phyloP scores from a whole-genome alignment of 257 asterid species.

The Plectranthus barbatus region DNA sequence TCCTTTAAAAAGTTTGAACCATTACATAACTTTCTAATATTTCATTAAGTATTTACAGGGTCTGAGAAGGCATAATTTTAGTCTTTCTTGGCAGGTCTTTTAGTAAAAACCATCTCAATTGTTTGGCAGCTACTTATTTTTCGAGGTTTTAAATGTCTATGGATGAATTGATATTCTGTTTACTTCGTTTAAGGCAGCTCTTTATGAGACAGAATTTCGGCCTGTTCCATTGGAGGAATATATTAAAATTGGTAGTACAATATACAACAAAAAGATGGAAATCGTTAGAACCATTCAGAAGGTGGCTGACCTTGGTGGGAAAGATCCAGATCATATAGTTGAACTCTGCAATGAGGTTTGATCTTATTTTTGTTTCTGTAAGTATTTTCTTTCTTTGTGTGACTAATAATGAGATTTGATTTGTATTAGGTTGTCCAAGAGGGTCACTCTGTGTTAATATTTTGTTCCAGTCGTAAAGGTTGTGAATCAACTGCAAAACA shows the following conservation, averaged over 20 bases:
- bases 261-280: conserved; percentile 76
- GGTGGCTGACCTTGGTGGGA: conserved; percentile 73
- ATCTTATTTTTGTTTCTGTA: conserved; percentile 14
- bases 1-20: not conserved
- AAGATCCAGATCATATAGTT: conserved; percentile 93
- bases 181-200: conserved; percentile 59
- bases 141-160: not conserved
- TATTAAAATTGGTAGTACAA: conserved; percentile 70
- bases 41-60: not conserved
- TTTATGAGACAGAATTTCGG: conserved; percentile 88
- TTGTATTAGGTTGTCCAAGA: conserved; percentile 82
- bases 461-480: conserved; percentile 96
- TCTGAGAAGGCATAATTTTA: not conserved
- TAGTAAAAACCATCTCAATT: not conserved
- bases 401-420: conserved; percentile 18
- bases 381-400: conserved; percentile 12
- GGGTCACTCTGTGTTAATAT: conserved; percentile 92
- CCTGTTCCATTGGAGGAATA: conserved; percentile 97
- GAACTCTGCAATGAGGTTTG: conserved; percentile 94
- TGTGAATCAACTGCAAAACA: conserved; percentile 97
- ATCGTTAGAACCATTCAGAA: conserved; percentile 66
- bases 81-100: not conserved
- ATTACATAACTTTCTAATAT: not conserved
- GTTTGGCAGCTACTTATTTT: not conserved
- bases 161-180: conserved; percentile 11